A percentile compares a stretch with the other conserved stretches of the same genome.
Conservation (phyloP, 768 basidiomycete species). For the Clavulina sp. region DNA sequence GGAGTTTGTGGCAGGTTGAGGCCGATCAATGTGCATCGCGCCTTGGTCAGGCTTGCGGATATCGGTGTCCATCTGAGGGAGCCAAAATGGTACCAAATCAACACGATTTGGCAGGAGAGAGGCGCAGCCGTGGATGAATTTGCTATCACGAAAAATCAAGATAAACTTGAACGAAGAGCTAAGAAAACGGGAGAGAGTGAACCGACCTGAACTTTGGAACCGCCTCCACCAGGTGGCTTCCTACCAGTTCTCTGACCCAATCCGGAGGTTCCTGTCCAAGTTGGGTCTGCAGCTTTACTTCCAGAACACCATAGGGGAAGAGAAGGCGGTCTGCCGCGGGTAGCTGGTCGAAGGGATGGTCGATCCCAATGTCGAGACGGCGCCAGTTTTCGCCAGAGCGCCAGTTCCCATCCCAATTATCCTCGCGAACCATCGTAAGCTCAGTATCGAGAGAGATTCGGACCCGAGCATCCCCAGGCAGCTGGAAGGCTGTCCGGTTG, state of each 20-base stretch:
- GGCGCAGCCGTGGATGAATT: constrained; percentile 94
- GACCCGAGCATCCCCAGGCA: constrained; percentile 95
- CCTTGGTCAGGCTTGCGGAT: constrained; percentile 86
- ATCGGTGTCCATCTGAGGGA: constrained; percentile 94
- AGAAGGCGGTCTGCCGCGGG: constrained; percentile 65
- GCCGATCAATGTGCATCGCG: constrained; percentile 57
- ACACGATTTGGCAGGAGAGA: constrained; percentile 84
- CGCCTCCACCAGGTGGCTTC: constrained; percentile 88
- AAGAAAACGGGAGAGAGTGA: constrained; percentile 6
- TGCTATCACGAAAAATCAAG: constrained; percentile 27
- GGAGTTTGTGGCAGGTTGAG: constrained; percentile 33
- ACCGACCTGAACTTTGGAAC: constrained; percentile 89
- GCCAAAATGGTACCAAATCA: constrained; percentile 95
- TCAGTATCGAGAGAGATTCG: constrained; percentile 97
- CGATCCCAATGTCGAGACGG: constrained; percentile 81
- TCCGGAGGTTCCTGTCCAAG: constrained; percentile 86
- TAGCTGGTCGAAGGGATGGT: constrained; percentile 73
- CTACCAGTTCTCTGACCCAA: constrained; percentile 94
- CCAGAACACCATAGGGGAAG: constrained; percentile 94
- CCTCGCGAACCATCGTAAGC: constrained; percentile 84
- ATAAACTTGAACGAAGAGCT: background rate
- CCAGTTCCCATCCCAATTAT: constrained; percentile 75
- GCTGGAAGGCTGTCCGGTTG: constrained; percentile 96
- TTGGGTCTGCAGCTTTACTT: constrained; percentile 95
- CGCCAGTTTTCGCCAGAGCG: constrained; percentile 89